Evolutionary conservation across 805 yeast species (phyloP), one percentile per base, ranked within the genome.

Genomic region (Saturnispora dispora): DNA sequence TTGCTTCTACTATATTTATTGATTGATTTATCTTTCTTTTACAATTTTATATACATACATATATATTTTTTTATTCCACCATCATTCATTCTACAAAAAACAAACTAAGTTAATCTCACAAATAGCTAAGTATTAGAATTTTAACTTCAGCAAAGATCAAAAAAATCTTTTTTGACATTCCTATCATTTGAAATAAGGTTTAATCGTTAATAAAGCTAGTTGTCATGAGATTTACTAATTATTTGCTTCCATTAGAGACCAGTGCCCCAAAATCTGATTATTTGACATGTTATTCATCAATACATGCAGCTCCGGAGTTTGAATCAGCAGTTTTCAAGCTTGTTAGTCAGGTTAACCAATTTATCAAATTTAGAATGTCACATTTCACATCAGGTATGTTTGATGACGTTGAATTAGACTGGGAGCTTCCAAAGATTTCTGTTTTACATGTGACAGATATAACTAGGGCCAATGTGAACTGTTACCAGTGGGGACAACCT

Each of bases 391-490:
- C 28, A 5, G 51, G 51, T 2, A 18, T 10, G 8, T 48, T 48
- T 25, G 47, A 48, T 22, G 15, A 15, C 15, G 43, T 44, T 27
- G 25, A 48, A 27, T 15, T 48, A 10, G 43, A 48, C 28, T 48
- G 51, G 51, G 32, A 42, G 6, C 17, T 28, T 4, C 47, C 47
- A 7, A 25, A 33, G 8, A 25, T 48, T 15, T n/a, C 33, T 2
- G 45, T 41, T 7, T 25, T 48, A 13, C 51, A 48, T 36, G 42
- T 48, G 2, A n/a, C 45, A 7, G 51, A 48, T 35, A 30, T 48
- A 27, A 33, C 42, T 4, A 41, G 45, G 20, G 46, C 46, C 17
- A 45, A 45, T 18, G 39, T 48, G 7, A 18, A 40, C 4, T 3
- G 22, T 7, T 33, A 42, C 23, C 17, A 42, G n/a, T 42, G 45